Evolutionary conservation across 257 asterid species (phyloP).

Genomic region (Nicotiana attenuata): DNA sequence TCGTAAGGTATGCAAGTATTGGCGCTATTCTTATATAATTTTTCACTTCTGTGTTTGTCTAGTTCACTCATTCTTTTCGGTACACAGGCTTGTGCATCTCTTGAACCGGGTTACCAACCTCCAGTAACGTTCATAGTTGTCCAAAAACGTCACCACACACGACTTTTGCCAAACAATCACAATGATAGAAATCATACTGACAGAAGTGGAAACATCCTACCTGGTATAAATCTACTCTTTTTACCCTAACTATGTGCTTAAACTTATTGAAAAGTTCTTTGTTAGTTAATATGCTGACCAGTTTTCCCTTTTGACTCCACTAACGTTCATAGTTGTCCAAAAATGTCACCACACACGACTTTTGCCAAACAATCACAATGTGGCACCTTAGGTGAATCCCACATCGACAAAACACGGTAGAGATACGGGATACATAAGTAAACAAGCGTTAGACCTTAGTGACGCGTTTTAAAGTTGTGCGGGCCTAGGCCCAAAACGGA

Average conservation of each 20-base stretch:
- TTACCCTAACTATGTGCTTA: not conserved
- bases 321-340: slow-evolving; percentile 88
- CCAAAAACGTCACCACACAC: slow-evolving; percentile 91
- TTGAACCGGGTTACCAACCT: slow-evolving; percentile 97
- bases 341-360: slow-evolving; percentile 91
- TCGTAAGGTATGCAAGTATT: slow-evolving; percentile 48
- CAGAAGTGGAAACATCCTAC: slow-evolving; percentile 86
- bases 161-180: slow-evolving; percentile 85
- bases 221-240: slow-evolving; percentile 42
- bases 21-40: not conserved
- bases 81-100: slow-evolving; percentile 87
- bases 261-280: not conserved
- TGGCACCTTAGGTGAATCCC: slow-evolving; percentile 84
- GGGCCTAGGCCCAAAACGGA: too few relatives aligned
- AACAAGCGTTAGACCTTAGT: too few relatives aligned
- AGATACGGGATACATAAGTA: too few relatives aligned
- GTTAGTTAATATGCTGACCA: not conserved
- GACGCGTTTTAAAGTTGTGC: too few relatives aligned
- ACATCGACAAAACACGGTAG: too few relatives aligned
- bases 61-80: slow-evolving; percentile 1
- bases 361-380: slow-evolving; percentile 83
- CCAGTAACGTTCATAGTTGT: slow-evolving; percentile 94
- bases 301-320: slow-evolving; percentile 39
- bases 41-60: not conserved
- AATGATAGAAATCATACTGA: slow-evolving; percentile 80